phyloP scores from a whole-genome alignment of 2,329 filamentous ascomycete species.

The Hypoxylon sp. region DNA sequence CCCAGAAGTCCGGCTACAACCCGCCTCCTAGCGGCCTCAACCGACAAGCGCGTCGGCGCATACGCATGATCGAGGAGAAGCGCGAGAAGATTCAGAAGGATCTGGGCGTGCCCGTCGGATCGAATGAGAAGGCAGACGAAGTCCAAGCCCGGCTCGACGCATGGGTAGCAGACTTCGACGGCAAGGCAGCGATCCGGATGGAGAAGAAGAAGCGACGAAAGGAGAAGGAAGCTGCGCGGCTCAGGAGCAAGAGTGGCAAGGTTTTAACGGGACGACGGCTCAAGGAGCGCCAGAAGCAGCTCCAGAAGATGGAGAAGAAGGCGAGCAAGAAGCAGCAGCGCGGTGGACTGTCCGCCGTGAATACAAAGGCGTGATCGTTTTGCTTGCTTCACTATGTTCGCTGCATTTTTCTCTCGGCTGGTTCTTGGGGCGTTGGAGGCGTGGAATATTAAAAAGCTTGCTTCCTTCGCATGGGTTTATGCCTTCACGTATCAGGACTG shows the following conservation, averaged over 20 bases:
- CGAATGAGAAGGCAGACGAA: slow-evolving; percentile 44
- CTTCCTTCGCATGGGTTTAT: not conserved
- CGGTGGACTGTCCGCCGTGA: slow-evolving; percentile 20
- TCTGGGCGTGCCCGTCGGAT: slow-evolving; percentile 45
- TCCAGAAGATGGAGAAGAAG: slow-evolving; percentile 41
- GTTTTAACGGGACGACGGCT: slow-evolving; percentile 41
- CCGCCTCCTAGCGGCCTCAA: slow-evolving; percentile 45
- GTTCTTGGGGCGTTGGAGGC: slow-evolving; percentile 18
- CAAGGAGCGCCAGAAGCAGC: slow-evolving; percentile 41
- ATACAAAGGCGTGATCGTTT: not conserved
- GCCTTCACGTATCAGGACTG: not conserved
- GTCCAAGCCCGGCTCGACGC: slow-evolving; percentile 48
- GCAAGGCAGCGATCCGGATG: slow-evolving; percentile 26
- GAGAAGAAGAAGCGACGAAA: slow-evolving; percentile 47
- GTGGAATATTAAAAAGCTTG: slow-evolving; percentile 18
- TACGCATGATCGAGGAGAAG: slow-evolving; percentile 50
- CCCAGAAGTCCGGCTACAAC: not conserved
- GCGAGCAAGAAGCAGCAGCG: slow-evolving; percentile 23
- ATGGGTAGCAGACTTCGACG: slow-evolving; percentile 46
- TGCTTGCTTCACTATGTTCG: not conserved
- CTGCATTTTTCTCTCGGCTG: slow-evolving; percentile 2
- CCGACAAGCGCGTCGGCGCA: slow-evolving; percentile 50
- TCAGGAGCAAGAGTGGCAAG: slow-evolving; percentile 43
- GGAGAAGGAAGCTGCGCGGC: slow-evolving; percentile 41
- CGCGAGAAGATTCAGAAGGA: slow-evolving; percentile 48